phyloP scores from a whole-genome alignment of 2,329 filamentous ascomycete genomes.

The Penicillium sp. region DNA sequence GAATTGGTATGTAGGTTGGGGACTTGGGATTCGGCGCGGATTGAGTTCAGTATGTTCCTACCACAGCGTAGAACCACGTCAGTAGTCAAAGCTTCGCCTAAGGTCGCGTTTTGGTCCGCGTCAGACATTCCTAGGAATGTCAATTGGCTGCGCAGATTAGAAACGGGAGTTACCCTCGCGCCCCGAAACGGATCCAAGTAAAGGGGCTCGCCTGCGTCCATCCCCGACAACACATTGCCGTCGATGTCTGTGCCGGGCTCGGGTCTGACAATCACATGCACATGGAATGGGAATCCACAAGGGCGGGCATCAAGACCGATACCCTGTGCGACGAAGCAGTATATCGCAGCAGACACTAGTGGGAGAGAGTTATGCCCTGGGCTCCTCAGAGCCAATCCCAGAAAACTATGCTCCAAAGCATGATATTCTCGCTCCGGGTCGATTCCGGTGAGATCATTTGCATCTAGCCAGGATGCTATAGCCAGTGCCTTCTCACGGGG shows the following conservation, averaged over 20 bases:
- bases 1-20: conserved; percentile 27
- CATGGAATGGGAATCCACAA: conserved; percentile 78
- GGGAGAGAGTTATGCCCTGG: conserved; percentile 74
- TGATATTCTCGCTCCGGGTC: conserved; percentile 67
- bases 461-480: conserved; percentile 66
- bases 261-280: conserved; percentile 72
- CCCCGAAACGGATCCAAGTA: conserved; percentile 79
- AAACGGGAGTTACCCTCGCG: conserved; percentile 61
- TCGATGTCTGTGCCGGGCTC: conserved; percentile 60
- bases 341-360: conserved; percentile 82
- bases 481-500: conserved; percentile 64
- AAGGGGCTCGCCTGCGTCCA: conserved; percentile 53
- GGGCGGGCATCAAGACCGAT: conserved; percentile 73
- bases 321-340: conserved; percentile 70
- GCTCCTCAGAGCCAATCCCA: conserved; percentile 74
- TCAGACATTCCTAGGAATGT: conserved; percentile 48
- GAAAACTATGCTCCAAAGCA: conserved; percentile 78
- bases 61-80: conserved; percentile 71
- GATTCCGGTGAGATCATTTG: conserved; percentile 66
- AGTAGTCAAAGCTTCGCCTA: conserved; percentile 61
- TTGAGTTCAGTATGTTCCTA: conserved; percentile 74
- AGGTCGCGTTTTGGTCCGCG: conserved; percentile 48
- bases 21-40: conserved; percentile 51
- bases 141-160: conserved; percentile 59
- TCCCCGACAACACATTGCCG: conserved; percentile 34